These are phyloP conservation scores for Crithidia sp. DNA, from an alignment of 208 protist genomes.

Conservation along the genomic window DNA sequence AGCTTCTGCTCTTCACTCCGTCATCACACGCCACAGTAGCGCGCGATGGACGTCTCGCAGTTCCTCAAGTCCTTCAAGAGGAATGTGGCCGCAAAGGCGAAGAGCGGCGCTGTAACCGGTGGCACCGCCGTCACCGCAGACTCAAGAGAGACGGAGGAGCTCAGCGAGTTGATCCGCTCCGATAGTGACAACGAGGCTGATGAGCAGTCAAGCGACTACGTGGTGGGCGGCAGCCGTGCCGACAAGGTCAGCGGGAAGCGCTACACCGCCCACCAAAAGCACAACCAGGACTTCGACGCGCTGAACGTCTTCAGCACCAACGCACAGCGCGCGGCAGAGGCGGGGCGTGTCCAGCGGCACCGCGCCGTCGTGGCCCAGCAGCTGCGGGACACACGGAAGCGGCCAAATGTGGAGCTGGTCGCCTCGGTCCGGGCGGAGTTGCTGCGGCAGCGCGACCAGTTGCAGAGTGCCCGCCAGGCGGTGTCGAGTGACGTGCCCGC, in stretches of 20 bases:
- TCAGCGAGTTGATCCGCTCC: constrained; percentile 17
- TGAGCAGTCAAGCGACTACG: constrained; percentile 1
- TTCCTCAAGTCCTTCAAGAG: constrained; percentile 82
- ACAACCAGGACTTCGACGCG: constrained; percentile 31
- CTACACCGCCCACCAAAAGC: constrained; percentile 15
- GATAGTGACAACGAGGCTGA: constrained; percentile 25
- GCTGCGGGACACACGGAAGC: neutral
- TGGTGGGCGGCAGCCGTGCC: constrained; percentile 14
- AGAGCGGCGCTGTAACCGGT: neutral
- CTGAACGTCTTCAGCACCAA: constrained; percentile 39
- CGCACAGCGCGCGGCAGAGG: neutral
- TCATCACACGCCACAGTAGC: neutral
- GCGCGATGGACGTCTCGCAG: constrained; percentile 65
- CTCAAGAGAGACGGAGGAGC: constrained; percentile 1
- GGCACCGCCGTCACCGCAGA: neutral
- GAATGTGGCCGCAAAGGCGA: constrained; percentile 16
- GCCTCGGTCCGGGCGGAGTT: constrained; percentile 35
- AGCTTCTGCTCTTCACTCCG: neutral
- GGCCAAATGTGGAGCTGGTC: constrained; percentile 22
- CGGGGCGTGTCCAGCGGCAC: constrained; percentile 11
- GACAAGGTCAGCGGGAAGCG: constrained; percentile 10
- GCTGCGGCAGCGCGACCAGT: constrained; percentile 29
- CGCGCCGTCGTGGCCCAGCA: neutral
- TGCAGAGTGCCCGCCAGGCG: neutral
- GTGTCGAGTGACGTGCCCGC: neutral